These are phyloP conservation scores for Paulownia fortunei DNA, from an alignment of 257 asterid species.

Conservation along the genomic window DNA sequence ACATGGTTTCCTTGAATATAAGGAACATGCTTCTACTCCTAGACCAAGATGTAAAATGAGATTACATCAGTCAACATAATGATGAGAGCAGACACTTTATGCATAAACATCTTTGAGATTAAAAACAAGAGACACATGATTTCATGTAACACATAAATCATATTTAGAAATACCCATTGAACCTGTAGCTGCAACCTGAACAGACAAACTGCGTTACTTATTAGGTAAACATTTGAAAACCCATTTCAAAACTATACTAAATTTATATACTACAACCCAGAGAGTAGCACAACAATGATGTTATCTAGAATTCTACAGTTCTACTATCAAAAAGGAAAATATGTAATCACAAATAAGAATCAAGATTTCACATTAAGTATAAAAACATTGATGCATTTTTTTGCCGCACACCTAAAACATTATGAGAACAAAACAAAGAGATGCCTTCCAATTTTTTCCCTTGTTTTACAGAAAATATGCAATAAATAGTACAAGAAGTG, in stretches of 20 bases:
- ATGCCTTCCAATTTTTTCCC: neutral
- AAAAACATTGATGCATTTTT: neutral
- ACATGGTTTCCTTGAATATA: neutral
- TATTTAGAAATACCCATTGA: neutral
- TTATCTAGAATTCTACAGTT: neutral
- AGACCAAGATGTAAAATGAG: neutral
- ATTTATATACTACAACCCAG: neutral
- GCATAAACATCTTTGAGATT: neutral
- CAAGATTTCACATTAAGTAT: neutral
- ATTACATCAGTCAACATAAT: neutral
- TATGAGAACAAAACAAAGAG: neutral
- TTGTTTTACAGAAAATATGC: constrained; percentile 10
- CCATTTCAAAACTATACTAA: neutral
- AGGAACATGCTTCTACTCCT: neutral
- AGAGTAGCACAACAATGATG: neutral
- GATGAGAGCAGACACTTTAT: neutral
- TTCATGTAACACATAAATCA: constrained; percentile 7
- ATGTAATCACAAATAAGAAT: neutral
- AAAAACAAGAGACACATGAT: neutral
- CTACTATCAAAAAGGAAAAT: neutral
- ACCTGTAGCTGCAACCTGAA: neutral
- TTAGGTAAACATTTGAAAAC: neutral
- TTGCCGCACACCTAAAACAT: neutral
- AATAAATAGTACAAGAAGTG: neutral
- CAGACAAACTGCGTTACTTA: too few species aligned